Conservation (phyloP, 2,329 filamentous ascomycete species). For the Pyrenophora tritici-repentis region DNA sequence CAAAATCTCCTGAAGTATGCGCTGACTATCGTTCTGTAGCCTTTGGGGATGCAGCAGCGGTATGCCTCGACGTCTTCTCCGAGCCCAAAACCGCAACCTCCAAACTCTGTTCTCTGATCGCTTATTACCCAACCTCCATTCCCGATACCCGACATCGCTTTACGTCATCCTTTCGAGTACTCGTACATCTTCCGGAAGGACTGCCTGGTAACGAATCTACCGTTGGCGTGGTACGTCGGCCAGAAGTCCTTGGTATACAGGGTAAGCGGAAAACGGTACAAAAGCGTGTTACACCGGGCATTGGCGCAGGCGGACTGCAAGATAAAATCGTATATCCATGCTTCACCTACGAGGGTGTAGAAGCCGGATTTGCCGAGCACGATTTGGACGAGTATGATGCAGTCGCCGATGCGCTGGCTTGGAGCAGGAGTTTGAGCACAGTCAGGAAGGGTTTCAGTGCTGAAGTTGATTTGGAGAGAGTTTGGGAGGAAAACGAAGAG, state of each 20-base stretch:
- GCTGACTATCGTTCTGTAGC: slow-evolving; percentile 49
- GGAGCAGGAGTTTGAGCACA: slow-evolving; percentile 65
- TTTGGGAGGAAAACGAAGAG: slow-evolving; percentile 51
- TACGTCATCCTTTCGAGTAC: slow-evolving; percentile 52
- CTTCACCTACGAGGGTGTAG: slow-evolving; percentile 61
- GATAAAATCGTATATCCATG: slow-evolving; percentile 51
- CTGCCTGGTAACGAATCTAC: slow-evolving; percentile 43
- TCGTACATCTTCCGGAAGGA: slow-evolving; percentile 61
- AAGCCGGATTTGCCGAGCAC: slow-evolving; percentile 72
- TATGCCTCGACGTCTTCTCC: slow-evolving; percentile 62
- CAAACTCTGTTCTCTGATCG: slow-evolving; percentile 63
- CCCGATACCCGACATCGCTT: slow-evolving; percentile 56
- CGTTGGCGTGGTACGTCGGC: slow-evolving; percentile 55
- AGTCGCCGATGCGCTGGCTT: slow-evolving; percentile 68
- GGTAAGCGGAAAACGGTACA: slow-evolving; percentile 55
- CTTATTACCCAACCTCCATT: slow-evolving; percentile 66
- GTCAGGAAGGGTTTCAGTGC: slow-evolving; percentile 65
- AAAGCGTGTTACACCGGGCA: slow-evolving; percentile 57
- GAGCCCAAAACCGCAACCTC: slow-evolving; percentile 56
- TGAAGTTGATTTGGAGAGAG: slow-evolving; percentile 53
- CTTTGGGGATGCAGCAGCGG: slow-evolving; percentile 65
- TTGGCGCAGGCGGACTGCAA: slow-evolving; percentile 55
- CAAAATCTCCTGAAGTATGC: neutral
- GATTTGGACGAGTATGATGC: slow-evolving; percentile 71
- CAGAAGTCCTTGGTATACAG: slow-evolving; percentile 59